These are phyloP conservation scores for Oryza glaberrima DNA, from an alignment of 176 grass and related monocot genomes.

Conservation along the genomic window DNA sequence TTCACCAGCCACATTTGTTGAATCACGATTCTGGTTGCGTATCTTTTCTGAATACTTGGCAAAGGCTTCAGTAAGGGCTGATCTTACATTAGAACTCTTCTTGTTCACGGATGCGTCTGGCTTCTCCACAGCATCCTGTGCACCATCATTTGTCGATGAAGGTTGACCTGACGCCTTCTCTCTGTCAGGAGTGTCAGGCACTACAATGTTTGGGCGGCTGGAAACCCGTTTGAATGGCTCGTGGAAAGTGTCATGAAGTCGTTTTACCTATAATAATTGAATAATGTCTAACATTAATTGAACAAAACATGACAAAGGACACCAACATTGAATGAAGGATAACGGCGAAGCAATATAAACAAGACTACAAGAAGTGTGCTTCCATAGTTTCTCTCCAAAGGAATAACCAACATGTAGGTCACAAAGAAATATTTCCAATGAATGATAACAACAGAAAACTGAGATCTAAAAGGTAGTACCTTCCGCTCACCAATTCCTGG, in stretches of 20 bases:
- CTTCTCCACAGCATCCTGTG: conserved; percentile 12
- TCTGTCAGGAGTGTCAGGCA: conserved; percentile 66
- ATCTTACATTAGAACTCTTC: conserved; percentile 61
- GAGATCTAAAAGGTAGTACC: conserved; percentile 42
- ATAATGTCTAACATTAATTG: conserved; percentile 11
- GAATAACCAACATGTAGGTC: neutral
- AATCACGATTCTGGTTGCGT: conserved; percentile 42
- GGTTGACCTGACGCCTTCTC: conserved; percentile 51
- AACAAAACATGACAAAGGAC: conserved; percentile 2
- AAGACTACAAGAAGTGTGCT: neutral
- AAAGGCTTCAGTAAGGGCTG: conserved; percentile 72
- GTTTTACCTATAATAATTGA: conserved; percentile 63
- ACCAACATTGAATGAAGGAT: neutral
- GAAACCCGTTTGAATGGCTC: conserved; percentile 80
- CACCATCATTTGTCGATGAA: conserved; percentile 30
- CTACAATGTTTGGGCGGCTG: conserved; percentile 45
- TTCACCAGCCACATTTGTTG: conserved; percentile 36
- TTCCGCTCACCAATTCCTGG: conserved; percentile 96
- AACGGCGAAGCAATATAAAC: conserved; percentile 6
- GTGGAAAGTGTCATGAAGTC: conserved; percentile 90
- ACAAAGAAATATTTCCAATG: neutral
- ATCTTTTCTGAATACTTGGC: conserved; percentile 78
- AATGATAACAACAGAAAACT: conserved; percentile 2
- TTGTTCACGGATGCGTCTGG: conserved; percentile 23
- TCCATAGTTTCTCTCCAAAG: conserved; percentile 24